Evolutionary conservation across 257 asterid species (phyloP).

Genomic region (Apocynum venetum): DNA sequence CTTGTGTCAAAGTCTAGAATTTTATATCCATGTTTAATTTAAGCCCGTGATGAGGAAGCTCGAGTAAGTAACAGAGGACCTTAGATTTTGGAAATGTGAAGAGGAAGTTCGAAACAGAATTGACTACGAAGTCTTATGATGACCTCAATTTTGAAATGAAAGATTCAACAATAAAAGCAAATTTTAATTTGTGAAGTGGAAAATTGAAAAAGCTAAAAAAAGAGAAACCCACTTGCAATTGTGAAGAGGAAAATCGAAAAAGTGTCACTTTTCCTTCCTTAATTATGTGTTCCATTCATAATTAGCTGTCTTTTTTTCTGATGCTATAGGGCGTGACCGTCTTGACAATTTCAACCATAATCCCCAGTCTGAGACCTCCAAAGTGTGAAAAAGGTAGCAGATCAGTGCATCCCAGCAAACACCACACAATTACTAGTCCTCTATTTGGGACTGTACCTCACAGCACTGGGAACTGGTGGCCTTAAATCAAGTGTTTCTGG

Average conservation of each 20-base stretch:
- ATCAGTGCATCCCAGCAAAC: constrained; percentile 60
- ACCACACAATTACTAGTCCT: constrained; percentile 51
- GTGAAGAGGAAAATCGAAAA: constrained; percentile 17
- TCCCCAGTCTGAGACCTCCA: constrained; percentile 72
- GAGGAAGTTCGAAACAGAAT: constrained; percentile 4
- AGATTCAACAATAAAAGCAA: neutral
- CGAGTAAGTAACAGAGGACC: constrained; percentile 1
- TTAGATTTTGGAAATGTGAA: neutral
- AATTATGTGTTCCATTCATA: no score
- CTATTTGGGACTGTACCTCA: constrained; percentile 57
- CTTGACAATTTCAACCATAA: constrained; percentile 62
- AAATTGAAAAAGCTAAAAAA: neutral
- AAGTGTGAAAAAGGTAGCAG: constrained; percentile 45
- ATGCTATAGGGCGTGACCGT: constrained; percentile 59
- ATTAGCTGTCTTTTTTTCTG: neutral
- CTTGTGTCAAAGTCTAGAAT: neutral
- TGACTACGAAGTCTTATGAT: neutral
- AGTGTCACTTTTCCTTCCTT: neutral
- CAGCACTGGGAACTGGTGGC: constrained; percentile 92
- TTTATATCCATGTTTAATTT: neutral
- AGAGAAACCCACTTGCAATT: neutral
- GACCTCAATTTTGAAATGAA: neutral
- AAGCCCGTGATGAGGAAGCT: constrained; percentile 21
- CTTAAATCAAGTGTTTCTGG: constrained; percentile 89
- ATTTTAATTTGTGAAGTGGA: neutral